Evolutionary conservation across 2,329 filamentous ascomycete species (phyloP).

Genomic region (Lachnellula arida): DNA sequence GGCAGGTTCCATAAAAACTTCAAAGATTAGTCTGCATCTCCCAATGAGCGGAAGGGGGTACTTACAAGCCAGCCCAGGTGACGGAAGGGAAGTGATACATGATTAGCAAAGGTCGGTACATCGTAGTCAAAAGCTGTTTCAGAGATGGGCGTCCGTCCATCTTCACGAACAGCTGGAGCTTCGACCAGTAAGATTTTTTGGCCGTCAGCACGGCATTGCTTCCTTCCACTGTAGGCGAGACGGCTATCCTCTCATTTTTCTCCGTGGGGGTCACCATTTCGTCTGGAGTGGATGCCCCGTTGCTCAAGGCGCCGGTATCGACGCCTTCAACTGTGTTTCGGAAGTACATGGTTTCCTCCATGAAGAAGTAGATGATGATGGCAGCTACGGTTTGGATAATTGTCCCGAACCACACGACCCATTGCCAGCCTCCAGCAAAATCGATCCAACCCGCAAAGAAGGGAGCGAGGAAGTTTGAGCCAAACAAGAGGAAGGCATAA

Average conservation of each 20-base stretch:
- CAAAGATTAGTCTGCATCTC: not conserved
- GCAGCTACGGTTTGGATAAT: conserved; percentile 44
- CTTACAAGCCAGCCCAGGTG: conserved; percentile 22
- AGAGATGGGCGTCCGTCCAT: conserved; percentile 1
- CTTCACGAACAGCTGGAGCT: conserved; percentile 1
- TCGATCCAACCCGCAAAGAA: conserved; percentile 44
- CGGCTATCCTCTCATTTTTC: not conserved
- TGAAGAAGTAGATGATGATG: conserved; percentile 49
- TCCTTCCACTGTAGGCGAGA: not conserved
- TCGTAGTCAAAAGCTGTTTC: conserved; percentile 22
- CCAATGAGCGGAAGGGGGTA: not conserved
- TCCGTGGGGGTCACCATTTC: not conserved
- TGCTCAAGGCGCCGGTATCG: conserved; percentile 31
- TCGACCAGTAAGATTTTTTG: not conserved
- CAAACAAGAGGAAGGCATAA: conserved; percentile 40
- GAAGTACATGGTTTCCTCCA: conserved; percentile 48
- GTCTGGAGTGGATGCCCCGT: conserved; percentile 31
- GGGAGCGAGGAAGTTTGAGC: conserved; percentile 37
- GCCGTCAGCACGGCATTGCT: not conserved
- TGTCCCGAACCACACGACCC: conserved; percentile 47
- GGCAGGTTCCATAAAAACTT: conserved; percentile 29
- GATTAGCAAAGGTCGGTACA: conserved; percentile 19
- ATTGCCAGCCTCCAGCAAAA: conserved; percentile 42
- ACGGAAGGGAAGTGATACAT: conserved; percentile 30
- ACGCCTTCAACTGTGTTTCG: conserved; percentile 3